These are phyloP conservation scores for Pecoramyces ruminantium DNA, from an alignment of 192 early-diverging fungal genomes.

Conservation along the genomic window DNA sequence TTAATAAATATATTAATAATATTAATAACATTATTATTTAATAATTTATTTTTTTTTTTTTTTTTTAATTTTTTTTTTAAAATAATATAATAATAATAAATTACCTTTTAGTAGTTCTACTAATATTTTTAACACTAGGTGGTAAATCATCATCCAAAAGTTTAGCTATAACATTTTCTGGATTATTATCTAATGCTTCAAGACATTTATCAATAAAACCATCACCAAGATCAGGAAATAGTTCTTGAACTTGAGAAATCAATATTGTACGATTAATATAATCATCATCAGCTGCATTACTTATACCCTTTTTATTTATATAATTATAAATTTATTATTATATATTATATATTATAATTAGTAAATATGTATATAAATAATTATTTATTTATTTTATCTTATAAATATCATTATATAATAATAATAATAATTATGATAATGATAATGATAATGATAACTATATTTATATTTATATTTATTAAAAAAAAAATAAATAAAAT, in stretches of 20 bases:
- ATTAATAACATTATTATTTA: too few species aligned
- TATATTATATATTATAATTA: too few species aligned
- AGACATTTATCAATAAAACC: slow-evolving; percentile 57
- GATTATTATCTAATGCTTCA: slow-evolving; percentile 1
- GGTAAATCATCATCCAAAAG: slow-evolving; percentile 60
- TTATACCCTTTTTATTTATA: background rate
- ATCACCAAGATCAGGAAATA: slow-evolving; percentile 76
- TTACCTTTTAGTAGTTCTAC: slow-evolving; percentile 30
- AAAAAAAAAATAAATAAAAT: too few species aligned
- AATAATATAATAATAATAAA: background rate
- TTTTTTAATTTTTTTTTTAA: background rate
- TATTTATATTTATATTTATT: too few species aligned
- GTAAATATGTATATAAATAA: too few species aligned
- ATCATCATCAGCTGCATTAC: slow-evolving; percentile 10
- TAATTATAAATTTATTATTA: too few species aligned
- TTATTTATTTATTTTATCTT: too few species aligned
- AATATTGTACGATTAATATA: slow-evolving; percentile 33
- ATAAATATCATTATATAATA: too few species aligned
- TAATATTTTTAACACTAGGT: slow-evolving; percentile 37
- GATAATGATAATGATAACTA: too few species aligned
- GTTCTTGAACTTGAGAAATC: slow-evolving; percentile 67
- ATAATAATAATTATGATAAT: too few species aligned
- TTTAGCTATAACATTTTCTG: background rate
- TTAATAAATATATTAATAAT: too few species aligned
- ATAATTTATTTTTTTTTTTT: too few species aligned